A percentile compares a stretch with the other conserved stretches of the same genome.
Conservation (phyloP, 129 eudicot species). For the Apium graveolens region DNA sequence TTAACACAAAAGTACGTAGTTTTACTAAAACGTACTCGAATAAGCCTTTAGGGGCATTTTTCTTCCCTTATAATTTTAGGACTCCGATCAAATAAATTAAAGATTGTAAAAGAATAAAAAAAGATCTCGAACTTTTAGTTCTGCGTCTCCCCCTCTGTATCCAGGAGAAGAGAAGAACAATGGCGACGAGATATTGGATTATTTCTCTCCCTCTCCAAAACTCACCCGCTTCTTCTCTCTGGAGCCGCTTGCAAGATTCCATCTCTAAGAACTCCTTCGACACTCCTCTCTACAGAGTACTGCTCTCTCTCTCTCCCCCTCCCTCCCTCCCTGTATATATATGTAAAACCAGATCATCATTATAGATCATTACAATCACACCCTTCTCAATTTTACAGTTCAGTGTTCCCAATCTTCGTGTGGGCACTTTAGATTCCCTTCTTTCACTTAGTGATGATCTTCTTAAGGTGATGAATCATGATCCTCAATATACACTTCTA, state of each 20-base stretch:
- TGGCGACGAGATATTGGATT: conserved; percentile 92
- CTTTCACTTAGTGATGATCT: conserved; percentile 93
- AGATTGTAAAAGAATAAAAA: no score
- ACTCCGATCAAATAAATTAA: no score
- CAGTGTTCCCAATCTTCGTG: conserved; percentile 90
- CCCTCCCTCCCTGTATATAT: not conserved
- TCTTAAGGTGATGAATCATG: conserved; percentile 39
- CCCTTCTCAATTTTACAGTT: conserved; percentile 41
- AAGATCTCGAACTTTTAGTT: no score
- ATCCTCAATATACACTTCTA: not conserved
- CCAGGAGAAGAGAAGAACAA: conserved; percentile 42
- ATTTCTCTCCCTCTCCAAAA: conserved; percentile 80
- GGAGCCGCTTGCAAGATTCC: conserved; percentile 81
- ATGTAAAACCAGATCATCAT: not conserved
- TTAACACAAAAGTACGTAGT: no score
- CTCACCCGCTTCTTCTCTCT: conserved; percentile 37
- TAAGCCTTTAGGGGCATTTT: no score
- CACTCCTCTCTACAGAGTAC: conserved; percentile 79
- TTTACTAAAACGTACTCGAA: no score
- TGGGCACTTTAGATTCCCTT: conserved; percentile 90
- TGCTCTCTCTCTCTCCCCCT: not conserved
- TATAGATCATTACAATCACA: not conserved
- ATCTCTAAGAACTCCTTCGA: conserved; percentile 88
- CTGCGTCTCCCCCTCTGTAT: not conserved
- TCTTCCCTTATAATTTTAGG: no score